These are phyloP conservation scores for Crucihimalaya himalaica DNA, from an alignment of 345 rosid genomes.

Conservation along the genomic window DNA sequence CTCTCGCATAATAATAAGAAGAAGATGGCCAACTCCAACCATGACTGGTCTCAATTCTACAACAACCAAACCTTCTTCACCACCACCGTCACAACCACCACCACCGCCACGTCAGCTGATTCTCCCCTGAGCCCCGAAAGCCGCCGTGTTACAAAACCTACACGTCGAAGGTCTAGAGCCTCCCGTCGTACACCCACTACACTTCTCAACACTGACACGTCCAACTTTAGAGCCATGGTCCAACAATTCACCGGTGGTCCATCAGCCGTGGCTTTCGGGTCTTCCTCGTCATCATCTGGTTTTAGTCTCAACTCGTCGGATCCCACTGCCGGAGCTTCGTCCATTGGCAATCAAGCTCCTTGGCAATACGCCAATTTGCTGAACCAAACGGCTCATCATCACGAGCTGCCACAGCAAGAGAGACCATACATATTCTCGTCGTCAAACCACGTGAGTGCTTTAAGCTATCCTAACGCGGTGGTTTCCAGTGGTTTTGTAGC, in stretches of 20 bases:
- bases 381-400: slow-evolving; percentile 12
- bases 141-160: slow-evolving; percentile 47
- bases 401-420: slow-evolving; percentile 19
- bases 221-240: slow-evolving; percentile 95
- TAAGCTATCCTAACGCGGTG: slow-evolving; percentile 28
- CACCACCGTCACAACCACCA: slow-evolving; percentile 33
- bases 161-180: slow-evolving; percentile 84
- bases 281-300: slow-evolving; percentile 45
- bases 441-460: not conserved
- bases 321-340: slow-evolving; percentile 8
- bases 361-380: slow-evolving; percentile 29
- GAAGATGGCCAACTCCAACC: slow-evolving; percentile 42
- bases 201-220: slow-evolving; percentile 75
- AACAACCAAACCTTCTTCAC: slow-evolving; percentile 39
- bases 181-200: slow-evolving; percentile 93
- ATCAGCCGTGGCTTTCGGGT: slow-evolving; percentile 72
- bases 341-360: slow-evolving; percentile 24
- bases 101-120: slow-evolving; percentile 33
- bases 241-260: slow-evolving; percentile 96
- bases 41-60: slow-evolving; percentile 41
- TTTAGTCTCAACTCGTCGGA: slow-evolving; percentile 32
- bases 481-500: slow-evolving; percentile 18
- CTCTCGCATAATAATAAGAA: slow-evolving; percentile 5
- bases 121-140: slow-evolving; percentile 21
- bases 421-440: slow-evolving; percentile 25